Conservation (phyloP, 176 grass and related monocot species). For the Aegilops speltoides region DNA sequence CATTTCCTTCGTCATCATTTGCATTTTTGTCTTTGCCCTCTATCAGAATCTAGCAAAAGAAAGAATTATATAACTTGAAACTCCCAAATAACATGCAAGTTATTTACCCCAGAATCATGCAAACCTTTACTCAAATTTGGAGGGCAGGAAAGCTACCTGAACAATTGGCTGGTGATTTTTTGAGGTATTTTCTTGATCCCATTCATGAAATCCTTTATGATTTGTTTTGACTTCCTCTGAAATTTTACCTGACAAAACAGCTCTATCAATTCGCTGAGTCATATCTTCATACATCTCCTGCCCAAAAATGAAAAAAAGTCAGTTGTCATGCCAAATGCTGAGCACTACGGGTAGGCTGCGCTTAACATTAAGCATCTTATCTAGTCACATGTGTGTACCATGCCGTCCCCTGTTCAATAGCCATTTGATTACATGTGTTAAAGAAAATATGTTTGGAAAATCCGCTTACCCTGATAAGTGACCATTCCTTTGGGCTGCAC, state of each 20-base stretch:
- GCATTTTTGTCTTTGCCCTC: conserved; percentile 42
- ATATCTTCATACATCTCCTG: conserved; percentile 67
- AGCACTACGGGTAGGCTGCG: not conserved
- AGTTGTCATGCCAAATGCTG: not conserved
- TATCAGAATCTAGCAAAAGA: conserved; percentile 57
- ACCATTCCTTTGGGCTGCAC: conserved; percentile 32
- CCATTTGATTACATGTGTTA: not conserved
- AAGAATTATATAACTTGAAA: not conserved
- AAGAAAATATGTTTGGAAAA: not conserved
- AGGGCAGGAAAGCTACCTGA: conserved; percentile 42
- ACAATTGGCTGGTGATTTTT: conserved; percentile 67
- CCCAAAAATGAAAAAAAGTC: not conserved
- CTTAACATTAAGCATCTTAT: not conserved
- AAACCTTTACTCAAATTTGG: not conserved
- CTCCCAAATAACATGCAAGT: not conserved
- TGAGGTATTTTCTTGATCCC: conserved; percentile 36
- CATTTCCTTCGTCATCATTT: conserved; percentile 36
- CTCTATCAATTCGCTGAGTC: conserved; percentile 38
- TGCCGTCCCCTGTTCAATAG: not conserved
- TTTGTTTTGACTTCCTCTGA: conserved; percentile 42
- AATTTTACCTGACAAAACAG: conserved; percentile 44
- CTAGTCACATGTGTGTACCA: not conserved
- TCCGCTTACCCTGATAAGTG: conserved; percentile 39
- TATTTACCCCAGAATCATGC: not conserved
- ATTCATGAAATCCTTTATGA: conserved; percentile 72